Evolutionary conservation across 2,329 filamentous ascomycete genomes (phyloP), one percentile per base, ranked within the genome.

Genomic region (Calonectria hongkongensis): DNA sequence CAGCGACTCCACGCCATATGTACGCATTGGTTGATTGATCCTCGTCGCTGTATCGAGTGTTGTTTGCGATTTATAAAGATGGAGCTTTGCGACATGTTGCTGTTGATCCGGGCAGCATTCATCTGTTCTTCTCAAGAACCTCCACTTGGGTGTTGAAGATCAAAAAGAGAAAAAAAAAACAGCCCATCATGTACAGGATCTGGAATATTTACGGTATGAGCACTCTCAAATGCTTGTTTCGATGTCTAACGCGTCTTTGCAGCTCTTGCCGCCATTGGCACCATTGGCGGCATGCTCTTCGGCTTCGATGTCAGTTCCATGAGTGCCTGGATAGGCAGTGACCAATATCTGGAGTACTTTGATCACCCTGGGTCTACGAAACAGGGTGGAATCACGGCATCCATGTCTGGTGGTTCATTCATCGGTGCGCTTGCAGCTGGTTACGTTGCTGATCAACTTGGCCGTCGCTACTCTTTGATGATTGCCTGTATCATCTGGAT

Each of bases 231-330:
- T 10, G 21, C 1, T 4, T 71, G 8, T 2, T 6, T 65, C 41
- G 7, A 65, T 25, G 5, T 67, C 75, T 76, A 69, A 81, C 67
- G 45, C 43, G n/a, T 33, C 30, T 1, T 2, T 28, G 4, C 39
- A 84, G 83, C 82, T 1, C 79, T 85, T 62, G 83, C 83, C 71
- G 82, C 82, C 79, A 79, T 85, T 63, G 83, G 83, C 80, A 86
- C 84, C 72, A 85, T 86, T 64, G 84, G 84, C 74, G 84, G 84
- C 66, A 84, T 84, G 80, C 82, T 86, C 41, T 89, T 89, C 75
- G 88, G 88, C 70, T 91, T 91, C 80, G 89, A 91, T 74, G 89
- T 91, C 71, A 87, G 86, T 33, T 90, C 89, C 70, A 91, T 91
- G 87, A 88, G 87, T 18, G 89, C 89, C 70, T 90, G 90, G 78